Conservation (phyloP, 2,329 filamentous ascomycete species). For the Aspergillus nomiae region DNA sequence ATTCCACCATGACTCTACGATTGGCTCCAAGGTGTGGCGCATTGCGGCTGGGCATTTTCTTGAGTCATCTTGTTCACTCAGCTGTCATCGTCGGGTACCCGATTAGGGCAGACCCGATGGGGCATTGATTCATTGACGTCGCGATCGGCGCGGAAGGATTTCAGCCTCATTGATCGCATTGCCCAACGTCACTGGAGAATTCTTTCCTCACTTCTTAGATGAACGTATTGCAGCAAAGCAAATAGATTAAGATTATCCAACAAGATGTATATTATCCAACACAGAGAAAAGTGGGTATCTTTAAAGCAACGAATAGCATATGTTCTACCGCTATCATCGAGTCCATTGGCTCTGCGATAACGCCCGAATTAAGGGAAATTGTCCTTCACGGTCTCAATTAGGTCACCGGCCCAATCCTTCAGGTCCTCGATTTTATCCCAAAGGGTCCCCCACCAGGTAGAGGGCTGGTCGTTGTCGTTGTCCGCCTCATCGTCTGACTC, state of each 20-base stretch:
- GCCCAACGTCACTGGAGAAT: not conserved
- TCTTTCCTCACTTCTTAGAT: not conserved
- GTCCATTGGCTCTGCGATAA: not conserved
- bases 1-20: not conserved
- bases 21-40: not conserved
- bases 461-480: slow-evolving; percentile 21
- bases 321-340: not conserved
- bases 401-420: slow-evolving; percentile 38
- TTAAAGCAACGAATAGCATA: not conserved
- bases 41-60: not conserved
- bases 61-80: not conserved
- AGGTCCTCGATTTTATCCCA: slow-evolving; percentile 37
- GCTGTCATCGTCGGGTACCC: not conserved
- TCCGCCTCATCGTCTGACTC: slow-evolving; percentile 18
- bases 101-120: not conserved
- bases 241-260: not conserved
- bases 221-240: not conserved
- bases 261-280: not conserved
- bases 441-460: slow-evolving; percentile 37
- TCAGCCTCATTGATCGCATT: not conserved
- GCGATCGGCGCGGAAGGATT: not conserved
- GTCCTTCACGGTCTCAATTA: slow-evolving; percentile 34
- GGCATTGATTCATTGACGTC: not conserved
- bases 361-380: slow-evolving; percentile 16
- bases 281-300: not conserved